These are phyloP conservation scores for Sparassis latifolia DNA, from an alignment of 1,284 basidiomycete genomes.

Conservation along the genomic window DNA sequence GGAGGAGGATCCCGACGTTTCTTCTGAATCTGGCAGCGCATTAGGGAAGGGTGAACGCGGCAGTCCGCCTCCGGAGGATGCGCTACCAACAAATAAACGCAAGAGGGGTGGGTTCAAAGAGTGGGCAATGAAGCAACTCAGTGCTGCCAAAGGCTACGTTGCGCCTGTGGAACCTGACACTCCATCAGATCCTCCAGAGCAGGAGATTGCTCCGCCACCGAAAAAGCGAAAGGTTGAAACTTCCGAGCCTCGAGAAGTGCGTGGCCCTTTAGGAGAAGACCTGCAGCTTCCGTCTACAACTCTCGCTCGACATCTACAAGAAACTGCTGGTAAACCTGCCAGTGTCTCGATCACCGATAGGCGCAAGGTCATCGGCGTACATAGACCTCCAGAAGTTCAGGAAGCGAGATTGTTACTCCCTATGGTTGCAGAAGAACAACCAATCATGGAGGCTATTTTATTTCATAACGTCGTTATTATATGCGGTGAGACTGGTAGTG, in stretches of 20 bases:
- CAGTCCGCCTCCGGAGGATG: constrained; percentile 8
- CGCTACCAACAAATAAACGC: constrained; percentile 17
- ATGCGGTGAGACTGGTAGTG: constrained; percentile 89
- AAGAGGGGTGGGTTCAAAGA: constrained; percentile 67
- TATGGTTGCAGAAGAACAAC: constrained; percentile 90
- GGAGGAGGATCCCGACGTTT: constrained; percentile 6
- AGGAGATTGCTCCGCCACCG: constrained; percentile 25
- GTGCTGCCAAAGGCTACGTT: constrained; percentile 48
- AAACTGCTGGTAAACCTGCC: constrained; percentile 18
- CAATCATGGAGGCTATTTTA: constrained; percentile 88
- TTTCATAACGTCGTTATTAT: constrained; percentile 76
- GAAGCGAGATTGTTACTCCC: constrained; percentile 80
- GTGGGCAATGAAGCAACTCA: constrained; percentile 79
- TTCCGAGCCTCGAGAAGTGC: constrained; percentile 35
- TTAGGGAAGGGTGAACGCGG: neutral
- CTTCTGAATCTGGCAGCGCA: neutral
- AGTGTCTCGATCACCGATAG: constrained; percentile 11
- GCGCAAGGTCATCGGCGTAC: constrained; percentile 53
- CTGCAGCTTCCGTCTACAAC: constrained; percentile 55
- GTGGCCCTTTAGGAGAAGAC: constrained; percentile 65
- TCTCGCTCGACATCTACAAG: constrained; percentile 48
- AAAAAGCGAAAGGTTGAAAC: constrained; percentile 35
- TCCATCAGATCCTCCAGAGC: constrained; percentile 6
- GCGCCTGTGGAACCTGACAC: constrained; percentile 19
- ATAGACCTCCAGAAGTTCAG: constrained; percentile 69